These are phyloP conservation scores for Gymnopilus dilepis DNA, from an alignment of 768 basidiomycete species.

Conservation along the genomic window DNA sequence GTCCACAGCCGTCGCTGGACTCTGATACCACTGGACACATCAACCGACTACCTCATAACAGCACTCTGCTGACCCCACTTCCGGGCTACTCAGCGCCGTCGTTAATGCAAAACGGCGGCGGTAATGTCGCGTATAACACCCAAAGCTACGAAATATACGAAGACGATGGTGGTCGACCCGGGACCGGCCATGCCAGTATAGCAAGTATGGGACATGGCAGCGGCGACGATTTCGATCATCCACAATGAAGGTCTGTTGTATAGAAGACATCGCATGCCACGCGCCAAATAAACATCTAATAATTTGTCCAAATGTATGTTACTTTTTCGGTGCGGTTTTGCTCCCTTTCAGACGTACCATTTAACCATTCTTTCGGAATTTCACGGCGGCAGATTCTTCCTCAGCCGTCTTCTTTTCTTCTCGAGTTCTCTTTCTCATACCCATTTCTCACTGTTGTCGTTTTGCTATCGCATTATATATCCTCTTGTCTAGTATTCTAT, in stretches of 20 bases:
- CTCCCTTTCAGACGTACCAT: background rate
- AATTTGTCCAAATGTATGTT: background rate
- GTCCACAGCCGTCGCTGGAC: slow-evolving; percentile 32
- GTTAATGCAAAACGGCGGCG: slow-evolving; percentile 34
- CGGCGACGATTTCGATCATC: slow-evolving; percentile 25
- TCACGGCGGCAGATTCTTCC: slow-evolving; percentile 2
- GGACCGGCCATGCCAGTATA: slow-evolving; percentile 25
- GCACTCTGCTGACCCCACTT: slow-evolving; percentile 75
- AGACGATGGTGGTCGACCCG: slow-evolving; percentile 35
- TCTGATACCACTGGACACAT: slow-evolving; percentile 31
- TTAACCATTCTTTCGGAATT: slow-evolving; percentile 1
- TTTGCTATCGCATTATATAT: slow-evolving; percentile 18
- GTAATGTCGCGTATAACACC: slow-evolving; percentile 27
- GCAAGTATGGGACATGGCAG: slow-evolving; percentile 23
- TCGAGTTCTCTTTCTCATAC: slow-evolving; percentile 13
- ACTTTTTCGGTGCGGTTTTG: background rate
- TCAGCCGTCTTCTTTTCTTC: slow-evolving; percentile 9
- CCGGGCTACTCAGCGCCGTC: slow-evolving; percentile 57
- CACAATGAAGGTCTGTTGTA: slow-evolving; percentile 19
- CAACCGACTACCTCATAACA: slow-evolving; percentile 61
- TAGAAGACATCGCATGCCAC: background rate
- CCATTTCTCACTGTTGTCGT: slow-evolving; percentile 18
- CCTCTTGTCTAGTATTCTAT: slow-evolving; percentile 17
- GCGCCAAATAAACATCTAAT: background rate
- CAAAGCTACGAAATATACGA: slow-evolving; percentile 45